Evolutionary conservation across 352 stramenopile genomes (phyloP), one percentile per base, ranked within the genome.

Genomic region (Globisporangium rhizosaccharum): DNA sequence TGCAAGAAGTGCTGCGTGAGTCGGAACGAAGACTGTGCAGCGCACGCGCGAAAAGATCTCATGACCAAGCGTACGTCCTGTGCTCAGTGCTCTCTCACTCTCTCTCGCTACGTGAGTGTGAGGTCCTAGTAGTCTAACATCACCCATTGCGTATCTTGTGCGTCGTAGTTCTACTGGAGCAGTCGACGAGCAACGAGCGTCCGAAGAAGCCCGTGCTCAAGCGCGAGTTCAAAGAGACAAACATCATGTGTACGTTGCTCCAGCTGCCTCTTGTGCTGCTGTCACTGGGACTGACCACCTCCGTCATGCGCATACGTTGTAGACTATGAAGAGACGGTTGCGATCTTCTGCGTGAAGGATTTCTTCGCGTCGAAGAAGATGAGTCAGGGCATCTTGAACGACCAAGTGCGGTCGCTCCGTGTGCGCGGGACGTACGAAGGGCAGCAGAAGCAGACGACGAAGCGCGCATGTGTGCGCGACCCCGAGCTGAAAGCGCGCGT

Each of bases 251-350:
- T 92, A 77, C 30, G 82, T 69, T 6, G 23, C 42, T 20, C 23
- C 23, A 23, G 23, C 23, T 23, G 23, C 23, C 23, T 23, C 23
- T 23, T 23, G 23, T 0, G 23, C 23, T 23, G 23, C 23, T 23
- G 23, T 23, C 23, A 23, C 23, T 23, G 23, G 23, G 23, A 23
- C 23, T 41, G 37, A 47, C 30, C 33, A 39, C 1, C 33, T 56
- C 8, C 8, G 2, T 41, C 20, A 11, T 49, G 17, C 37, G 8
- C 20, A 20, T 42, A 49, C 6, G 7, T 8, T 25, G 49, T 36
- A 92, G 83, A 90, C 55, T 90, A 90, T 42, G 74, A 75, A 20
- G 83, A 92, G 62, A 92, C 83, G 0, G 80, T 92, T 39, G 86
- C 79, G 44, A 68, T 92, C 41, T 92, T 92, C 56, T 90, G 80